phyloP scores from a whole-genome alignment of 2,329 filamentous ascomycete genomes.

The Microdochium paspali region DNA sequence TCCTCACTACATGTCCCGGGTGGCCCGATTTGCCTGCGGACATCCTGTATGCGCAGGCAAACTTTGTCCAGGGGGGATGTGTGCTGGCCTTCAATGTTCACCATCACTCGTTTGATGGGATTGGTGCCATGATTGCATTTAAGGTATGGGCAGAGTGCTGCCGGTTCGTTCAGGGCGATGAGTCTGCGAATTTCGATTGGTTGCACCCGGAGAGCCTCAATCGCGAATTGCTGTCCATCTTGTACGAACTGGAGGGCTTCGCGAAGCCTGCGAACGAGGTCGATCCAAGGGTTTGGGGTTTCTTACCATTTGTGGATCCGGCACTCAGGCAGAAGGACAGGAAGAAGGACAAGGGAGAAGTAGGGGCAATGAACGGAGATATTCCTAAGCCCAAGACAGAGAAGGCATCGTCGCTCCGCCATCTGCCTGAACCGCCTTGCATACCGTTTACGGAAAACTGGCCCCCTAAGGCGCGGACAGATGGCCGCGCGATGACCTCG shows the following conservation, averaged over 20 bases:
- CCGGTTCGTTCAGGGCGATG: slow-evolving; percentile 13
- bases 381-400: not conserved
- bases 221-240: slow-evolving; percentile 15
- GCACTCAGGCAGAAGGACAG: not conserved
- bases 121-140: slow-evolving; percentile 16
- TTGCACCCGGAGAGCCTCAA: slow-evolving; percentile 19
- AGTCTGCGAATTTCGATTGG: slow-evolving; percentile 12
- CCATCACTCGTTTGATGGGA: slow-evolving; percentile 13
- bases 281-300: slow-evolving; percentile 11
- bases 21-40: slow-evolving; percentile 15
- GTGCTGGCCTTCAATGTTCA: slow-evolving; percentile 15
- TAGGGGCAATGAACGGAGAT: slow-evolving; percentile 1
- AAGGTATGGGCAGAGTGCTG: slow-evolving; percentile 21
- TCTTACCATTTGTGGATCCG: slow-evolving; percentile 11
- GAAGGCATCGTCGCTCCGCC: not conserved
- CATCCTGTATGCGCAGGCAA: slow-evolving; percentile 18
- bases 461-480: slow-evolving; percentile 16
- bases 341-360: not conserved
- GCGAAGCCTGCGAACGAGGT: slow-evolving; percentile 11
- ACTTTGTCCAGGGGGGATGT: slow-evolving; percentile 20
- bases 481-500: slow-evolving; percentile 10
- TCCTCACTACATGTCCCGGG: slow-evolving; percentile 10
- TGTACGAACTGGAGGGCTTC: slow-evolving; percentile 15
- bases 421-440: slow-evolving; percentile 11
- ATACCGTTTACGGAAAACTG: slow-evolving; percentile 16